Evolutionary conservation across 371 early-diverging fungal species (phyloP).

Genomic region (Mortierella polycephala): DNA sequence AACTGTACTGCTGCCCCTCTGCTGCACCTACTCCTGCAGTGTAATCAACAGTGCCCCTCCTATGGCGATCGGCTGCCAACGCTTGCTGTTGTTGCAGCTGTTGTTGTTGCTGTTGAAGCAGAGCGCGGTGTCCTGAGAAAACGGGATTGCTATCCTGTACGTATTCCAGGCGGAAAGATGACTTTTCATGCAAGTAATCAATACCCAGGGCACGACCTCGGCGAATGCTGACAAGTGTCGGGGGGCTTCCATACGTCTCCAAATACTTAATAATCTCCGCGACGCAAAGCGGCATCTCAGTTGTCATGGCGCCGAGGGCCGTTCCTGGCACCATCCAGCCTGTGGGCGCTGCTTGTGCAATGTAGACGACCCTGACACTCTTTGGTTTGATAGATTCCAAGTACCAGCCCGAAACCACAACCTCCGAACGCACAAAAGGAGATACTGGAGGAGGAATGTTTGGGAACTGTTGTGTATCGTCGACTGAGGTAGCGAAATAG

Average conservation of each 20-base stretch:
- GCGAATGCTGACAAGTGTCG: constrained; percentile 59
- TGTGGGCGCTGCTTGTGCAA: constrained; percentile 56
- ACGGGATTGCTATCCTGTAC: constrained; percentile 52
- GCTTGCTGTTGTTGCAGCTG: constrained; percentile 25
- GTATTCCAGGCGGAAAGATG: constrained; percentile 67
- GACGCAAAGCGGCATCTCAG: constrained; percentile 54
- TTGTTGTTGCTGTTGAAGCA: constrained; percentile 21
- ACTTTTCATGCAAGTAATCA: constrained; percentile 60
- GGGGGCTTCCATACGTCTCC: constrained; percentile 62
- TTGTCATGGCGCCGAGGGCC: constrained; percentile 55
- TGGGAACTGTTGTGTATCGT: constrained; percentile 56
- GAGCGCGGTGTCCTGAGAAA: constrained; percentile 42
- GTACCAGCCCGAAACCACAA: constrained; percentile 64
- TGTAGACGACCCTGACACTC: constrained; percentile 56
- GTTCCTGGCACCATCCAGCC: constrained; percentile 62
- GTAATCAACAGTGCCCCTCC: constrained; percentile 27
- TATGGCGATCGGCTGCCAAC: constrained; percentile 8
- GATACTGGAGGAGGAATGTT: constrained; percentile 55
- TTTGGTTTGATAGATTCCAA: constrained; percentile 54
- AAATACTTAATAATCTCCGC: constrained; percentile 59
- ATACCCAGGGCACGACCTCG: constrained; percentile 57
- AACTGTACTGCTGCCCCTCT: constrained; percentile 17
- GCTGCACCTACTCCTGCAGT: constrained; percentile 5
- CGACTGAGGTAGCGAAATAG: constrained; percentile 62
- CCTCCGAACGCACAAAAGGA: constrained; percentile 59